These are phyloP conservation scores for Dactylellina sp. DNA, from an alignment of 2,329 filamentous ascomycete species.

Conservation along the genomic window DNA sequence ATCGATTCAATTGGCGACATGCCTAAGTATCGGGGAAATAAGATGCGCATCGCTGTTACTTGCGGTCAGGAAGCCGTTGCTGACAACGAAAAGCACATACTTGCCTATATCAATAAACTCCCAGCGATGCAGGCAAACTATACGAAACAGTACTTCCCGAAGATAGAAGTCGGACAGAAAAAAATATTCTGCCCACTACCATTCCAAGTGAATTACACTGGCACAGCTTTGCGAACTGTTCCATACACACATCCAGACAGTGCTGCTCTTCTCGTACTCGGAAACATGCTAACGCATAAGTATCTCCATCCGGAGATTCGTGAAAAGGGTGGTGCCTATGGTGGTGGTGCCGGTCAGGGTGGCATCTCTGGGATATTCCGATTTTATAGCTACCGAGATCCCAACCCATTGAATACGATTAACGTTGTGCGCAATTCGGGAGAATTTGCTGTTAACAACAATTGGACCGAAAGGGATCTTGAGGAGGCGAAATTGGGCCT, in stretches of 20 bases:
- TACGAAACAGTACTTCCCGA: conserved; percentile 58
- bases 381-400: conserved; percentile 96
- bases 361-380: conserved; percentile 87
- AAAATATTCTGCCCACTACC: conserved; percentile 94
- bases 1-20: too few species aligned
- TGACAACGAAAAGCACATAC: conserved; percentile 77
- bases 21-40: conserved; percentile 75
- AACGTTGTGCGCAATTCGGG: conserved; percentile 86
- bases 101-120: conserved; percentile 76
- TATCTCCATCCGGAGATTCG: conserved; percentile 97
- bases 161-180: conserved; percentile 63
- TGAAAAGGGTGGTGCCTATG: conserved; percentile 96
- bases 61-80: conserved; percentile 80
- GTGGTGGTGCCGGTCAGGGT: conserved; percentile 85
- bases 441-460: conserved; percentile 81
- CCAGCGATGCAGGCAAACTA: conserved; percentile 64
- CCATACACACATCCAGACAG: conserved; percentile 81
- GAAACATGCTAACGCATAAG: conserved; percentile 94
- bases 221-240: conserved; percentile 81
- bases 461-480: conserved; percentile 85
- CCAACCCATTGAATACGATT: conserved; percentile 89
- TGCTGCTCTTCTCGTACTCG: conserved; percentile 85
- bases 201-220: conserved; percentile 97
- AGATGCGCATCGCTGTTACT: conserved; percentile 78
- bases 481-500: conserved; percentile 96